Base-by-base conservation (phyloP, 1,139 yeast species). In the Spathaspora sp. region DNA sequence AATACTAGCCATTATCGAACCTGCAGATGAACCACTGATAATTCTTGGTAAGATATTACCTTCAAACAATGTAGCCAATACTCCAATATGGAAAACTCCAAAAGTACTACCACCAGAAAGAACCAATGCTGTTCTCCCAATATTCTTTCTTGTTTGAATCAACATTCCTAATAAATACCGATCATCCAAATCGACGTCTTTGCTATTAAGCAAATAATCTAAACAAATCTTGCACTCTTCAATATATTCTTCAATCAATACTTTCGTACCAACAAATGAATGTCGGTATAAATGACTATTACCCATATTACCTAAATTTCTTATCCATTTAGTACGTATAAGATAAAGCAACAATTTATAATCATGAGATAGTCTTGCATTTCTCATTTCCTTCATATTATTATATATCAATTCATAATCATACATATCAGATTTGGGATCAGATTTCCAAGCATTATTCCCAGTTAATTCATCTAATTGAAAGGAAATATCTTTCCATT, bases 21-120 rank as follows among this genome's bases (percentile, higher is more conserved):
- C 99, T 0, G 98, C 96, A 11, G 97, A 89, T 9, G 96, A 86
- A 0, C 99, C 99, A 44, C 96, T 86, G n/a, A 93, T 81, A 42
- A 93, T 89, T 43, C 90, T 75, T 0, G 99, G 99, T 38, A 93
- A 69, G 31, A 91, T 71, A 45, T 85, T 82, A 41, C 80, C 78
- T 55, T 88, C 95, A 42, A 86, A 68, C 38, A 93, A 72, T 7
- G 95, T 87, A 6, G 90, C 81, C 45, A 91, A 71, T 0, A 93
- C 97, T 0, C 99, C 99, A 47, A 90, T 86, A 56, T 93, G 99
- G 53, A 91, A 82, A 44, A 91, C 71, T 0, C 98, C 99, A 69
- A 93, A 87, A 2, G 96, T 87, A 11, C 96, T 91, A 1, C 99
- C 99, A 1, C 99, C 99, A 42, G 96, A 86, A 44, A 93, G 75